Conservation (phyloP, 2,329 filamentous ascomycete species). For the Colletotrichum australisinense region DNA sequence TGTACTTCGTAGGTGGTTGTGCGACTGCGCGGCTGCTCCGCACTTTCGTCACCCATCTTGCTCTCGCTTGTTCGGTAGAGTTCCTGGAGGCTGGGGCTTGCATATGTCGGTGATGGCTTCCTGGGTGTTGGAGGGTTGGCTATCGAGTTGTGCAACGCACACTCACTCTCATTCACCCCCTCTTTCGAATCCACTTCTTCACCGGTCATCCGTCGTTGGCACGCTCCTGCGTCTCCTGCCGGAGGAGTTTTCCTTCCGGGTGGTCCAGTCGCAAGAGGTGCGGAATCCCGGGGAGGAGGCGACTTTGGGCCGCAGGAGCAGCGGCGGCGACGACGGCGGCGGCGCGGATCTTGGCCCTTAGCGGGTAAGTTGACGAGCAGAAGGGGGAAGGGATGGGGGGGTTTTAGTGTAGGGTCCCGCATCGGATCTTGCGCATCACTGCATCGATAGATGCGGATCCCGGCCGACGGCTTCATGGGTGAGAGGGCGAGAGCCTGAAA, state of each 20-base stretch:
- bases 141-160: too few species aligned
- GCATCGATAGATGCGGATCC: slow-evolving; percentile 1
- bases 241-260: not conserved
- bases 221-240: not conserved
- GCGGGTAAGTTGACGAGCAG: not conserved
- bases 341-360: slow-evolving; percentile 9
- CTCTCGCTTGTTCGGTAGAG: slow-evolving; percentile 2
- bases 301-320: not conserved
- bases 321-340: not conserved
- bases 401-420: not conserved
- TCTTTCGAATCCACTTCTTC: slow-evolving; percentile 25
- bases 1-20: not conserved
- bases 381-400: not conserved
- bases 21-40: not conserved
- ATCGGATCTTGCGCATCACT: slow-evolving; percentile 12
- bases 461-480: not conserved
- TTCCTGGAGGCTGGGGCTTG: slow-evolving; percentile 1
- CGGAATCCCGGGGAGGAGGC: not conserved
- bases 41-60: not conserved
- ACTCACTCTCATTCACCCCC: not conserved
- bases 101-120: slow-evolving; percentile 21
- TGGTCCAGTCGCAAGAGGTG: slow-evolving; percentile 16
- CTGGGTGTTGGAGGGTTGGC: not conserved
- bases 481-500: not conserved
- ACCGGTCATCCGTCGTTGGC: slow-evolving; percentile 16